Conservation (phyloP, 805 yeast genomes). For the Candida schatavii region DNA sequence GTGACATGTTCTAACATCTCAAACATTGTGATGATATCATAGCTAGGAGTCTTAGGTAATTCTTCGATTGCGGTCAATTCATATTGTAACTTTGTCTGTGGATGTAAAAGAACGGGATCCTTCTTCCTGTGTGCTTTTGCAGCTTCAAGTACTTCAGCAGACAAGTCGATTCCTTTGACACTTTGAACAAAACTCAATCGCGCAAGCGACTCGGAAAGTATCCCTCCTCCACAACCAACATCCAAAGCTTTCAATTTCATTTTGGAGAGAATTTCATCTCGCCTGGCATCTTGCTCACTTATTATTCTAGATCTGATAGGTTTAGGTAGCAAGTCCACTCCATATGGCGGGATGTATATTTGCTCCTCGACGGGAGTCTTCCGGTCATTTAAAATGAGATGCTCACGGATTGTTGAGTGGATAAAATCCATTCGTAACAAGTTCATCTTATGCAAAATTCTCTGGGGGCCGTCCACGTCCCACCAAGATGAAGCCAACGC, state of each 20-base stretch:
- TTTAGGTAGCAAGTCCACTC: conserved; percentile 61
- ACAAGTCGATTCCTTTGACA: conserved; percentile 83
- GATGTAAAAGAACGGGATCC: conserved; percentile 52
- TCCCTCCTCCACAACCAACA: conserved; percentile 99
- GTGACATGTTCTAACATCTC: conserved; percentile 96
- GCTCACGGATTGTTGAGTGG: conserved; percentile 51
- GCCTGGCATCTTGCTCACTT: conserved; percentile 47
- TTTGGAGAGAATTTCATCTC: conserved; percentile 32
- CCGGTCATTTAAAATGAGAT: conserved; percentile 39
- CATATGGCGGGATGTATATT: conserved; percentile 77
- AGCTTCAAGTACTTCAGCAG: conserved; percentile 76
- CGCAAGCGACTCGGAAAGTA: conserved; percentile 82
- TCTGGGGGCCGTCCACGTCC: conserved; percentile 91
- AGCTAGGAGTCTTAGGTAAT: conserved; percentile 43
- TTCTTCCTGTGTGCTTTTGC: conserved; percentile 64
- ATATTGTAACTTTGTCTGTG: conserved; percentile 51
- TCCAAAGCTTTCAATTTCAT: conserved; percentile 62
- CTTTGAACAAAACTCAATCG: conserved; percentile 58
- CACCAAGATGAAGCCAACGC: conserved; percentile 96
- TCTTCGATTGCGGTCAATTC: conserved; percentile 62
- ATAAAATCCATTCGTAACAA: conserved; percentile 85
- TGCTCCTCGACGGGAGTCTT: conserved; percentile 35
- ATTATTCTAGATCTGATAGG: conserved; percentile 47
- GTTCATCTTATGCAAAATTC: conserved; percentile 94
- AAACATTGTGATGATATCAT: conserved; percentile 83